These are phyloP conservation scores for Alternaria gaisen DNA, from an alignment of 2,329 filamentous ascomycete species.

Conservation along the genomic window DNA sequence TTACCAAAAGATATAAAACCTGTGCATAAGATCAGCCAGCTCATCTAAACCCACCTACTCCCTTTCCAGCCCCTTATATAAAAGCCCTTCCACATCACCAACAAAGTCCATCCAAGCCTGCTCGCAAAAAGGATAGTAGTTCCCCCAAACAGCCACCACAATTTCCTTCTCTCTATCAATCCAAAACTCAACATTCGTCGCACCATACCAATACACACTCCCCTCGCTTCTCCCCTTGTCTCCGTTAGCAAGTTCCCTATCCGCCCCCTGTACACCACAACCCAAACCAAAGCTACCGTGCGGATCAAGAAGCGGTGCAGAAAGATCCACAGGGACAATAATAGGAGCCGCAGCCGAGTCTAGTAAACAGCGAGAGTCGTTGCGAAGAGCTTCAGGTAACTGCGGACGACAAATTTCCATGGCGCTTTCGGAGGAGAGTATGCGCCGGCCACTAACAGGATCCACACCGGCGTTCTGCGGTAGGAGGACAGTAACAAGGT, in stretches of 20 bases:
- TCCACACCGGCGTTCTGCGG: not conserved
- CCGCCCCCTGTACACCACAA: conserved; percentile 61
- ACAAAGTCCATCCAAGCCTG: not conserved
- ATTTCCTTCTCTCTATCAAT: conserved; percentile 33
- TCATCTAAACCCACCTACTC: not conserved
- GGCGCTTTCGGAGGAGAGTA: not conserved
- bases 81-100: not conserved
- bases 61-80: not conserved
- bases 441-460: not conserved
- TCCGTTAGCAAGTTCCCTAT: conserved; percentile 44
- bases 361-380: conserved; percentile 27
- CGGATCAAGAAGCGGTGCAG: conserved; percentile 58
- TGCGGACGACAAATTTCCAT: not conserved
- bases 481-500: not conserved
- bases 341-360: conserved; percentile 13
- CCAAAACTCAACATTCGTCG: conserved; percentile 36
- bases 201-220: conserved; percentile 39
- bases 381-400: not conserved
- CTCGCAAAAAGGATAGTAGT: not conserved
- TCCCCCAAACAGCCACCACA: conserved; percentile 18
- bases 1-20: no score
- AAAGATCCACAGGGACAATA: conserved; percentile 54
- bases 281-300: conserved; percentile 42
- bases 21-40: fast-evolving
- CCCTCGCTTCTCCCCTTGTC: conserved; percentile 29